Evolutionary conservation across 768 basidiomycete genomes (phyloP), one percentile per base, ranked within the genome.

Genomic region (Scleroderma bovista): DNA sequence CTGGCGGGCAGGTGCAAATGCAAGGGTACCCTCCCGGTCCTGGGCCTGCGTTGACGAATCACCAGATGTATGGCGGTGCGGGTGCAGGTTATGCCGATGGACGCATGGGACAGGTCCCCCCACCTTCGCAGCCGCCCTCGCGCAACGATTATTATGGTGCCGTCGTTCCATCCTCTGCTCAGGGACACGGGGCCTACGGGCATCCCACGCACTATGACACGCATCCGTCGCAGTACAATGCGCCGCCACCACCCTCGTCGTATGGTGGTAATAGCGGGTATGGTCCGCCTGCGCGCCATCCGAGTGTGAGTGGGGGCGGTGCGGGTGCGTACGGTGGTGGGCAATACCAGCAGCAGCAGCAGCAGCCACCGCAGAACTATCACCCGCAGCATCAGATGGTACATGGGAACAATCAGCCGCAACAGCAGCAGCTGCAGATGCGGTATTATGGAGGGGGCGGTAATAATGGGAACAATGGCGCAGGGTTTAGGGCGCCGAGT

Each of bases 401-500:
- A 33, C 7, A 7, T 15, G 15, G 32, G 8, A 15, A 15, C 32
- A 33, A 15, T 15, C 32, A 33, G n/a, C 32, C 7, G 32, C 32
- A 36, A 12, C 34, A 36, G 34, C 34, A 36, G 34, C 34, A 43
- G 13, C 41, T 26, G 24, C 41, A 29, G 16, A 16, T 43, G 15
- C 22, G 24, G 15, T 29, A 43, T 8, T 51, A 51, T 19, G 15
- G 11, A 8, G 37, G 17, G 12, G 5, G 23, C 26, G 26, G 26
- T 29, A 29, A 29, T 29, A n/a, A 23, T 24, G 41, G 41, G 24
- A 43, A 17, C 4, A 26, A 60, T 16, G 50, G 31, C 24, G 50
- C 54, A 15, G 51, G 54, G 16, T 79, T 78, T 55, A 72, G 72
- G 16, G 61, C 73, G 23, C 68, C 73, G 42, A 76, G 74, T 51